Percentiles rank a stretch among this genome's conserved stretches.
Conservation (phyloP, 768 basidiomycete species). For the Lactarius vividus region DNA sequence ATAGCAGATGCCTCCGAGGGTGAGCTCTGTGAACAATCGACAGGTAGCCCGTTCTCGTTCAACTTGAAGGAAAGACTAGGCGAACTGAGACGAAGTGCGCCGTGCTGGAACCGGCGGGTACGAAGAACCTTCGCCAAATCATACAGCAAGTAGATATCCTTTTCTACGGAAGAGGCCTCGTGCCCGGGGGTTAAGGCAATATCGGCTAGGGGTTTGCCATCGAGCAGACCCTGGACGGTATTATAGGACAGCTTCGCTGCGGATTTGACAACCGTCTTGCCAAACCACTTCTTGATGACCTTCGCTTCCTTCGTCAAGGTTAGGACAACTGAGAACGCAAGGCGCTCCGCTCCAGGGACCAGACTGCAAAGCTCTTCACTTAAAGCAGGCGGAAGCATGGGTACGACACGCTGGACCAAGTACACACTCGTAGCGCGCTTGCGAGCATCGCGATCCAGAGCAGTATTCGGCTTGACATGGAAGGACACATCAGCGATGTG, state of each 20-base stretch:
- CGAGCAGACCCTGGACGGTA: conserved; percentile 79
- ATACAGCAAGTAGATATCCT: conserved; percentile 71
- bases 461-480: conserved; percentile 93
- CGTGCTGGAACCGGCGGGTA: conserved; percentile 70
- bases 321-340: conserved; percentile 88
- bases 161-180: conserved; percentile 56
- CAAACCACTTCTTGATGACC: conserved; percentile 87
- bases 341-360: conserved; percentile 80
- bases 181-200: conserved; percentile 58
- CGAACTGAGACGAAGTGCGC: conserved; percentile 70
- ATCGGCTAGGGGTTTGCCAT: conserved; percentile 59
- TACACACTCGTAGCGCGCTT: conserved; percentile 98
- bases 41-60: conserved; percentile 74
- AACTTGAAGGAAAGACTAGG: conserved; percentile 72
- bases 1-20: conserved; percentile 71
- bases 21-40: conserved; percentile 69
- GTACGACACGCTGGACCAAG: conserved; percentile 91
- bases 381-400: conserved; percentile 94
- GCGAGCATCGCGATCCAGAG: conserved; percentile 96
- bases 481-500: conserved; percentile 96
- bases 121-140: conserved; percentile 72
- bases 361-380: conserved; percentile 94
- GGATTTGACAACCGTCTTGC: conserved; percentile 89
- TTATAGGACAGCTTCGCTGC: conserved; percentile 81
- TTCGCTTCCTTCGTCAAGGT: conserved; percentile 81